phyloP scores from a whole-genome alignment of 768 basidiomycete species.

The Lactarius evosmus region DNA sequence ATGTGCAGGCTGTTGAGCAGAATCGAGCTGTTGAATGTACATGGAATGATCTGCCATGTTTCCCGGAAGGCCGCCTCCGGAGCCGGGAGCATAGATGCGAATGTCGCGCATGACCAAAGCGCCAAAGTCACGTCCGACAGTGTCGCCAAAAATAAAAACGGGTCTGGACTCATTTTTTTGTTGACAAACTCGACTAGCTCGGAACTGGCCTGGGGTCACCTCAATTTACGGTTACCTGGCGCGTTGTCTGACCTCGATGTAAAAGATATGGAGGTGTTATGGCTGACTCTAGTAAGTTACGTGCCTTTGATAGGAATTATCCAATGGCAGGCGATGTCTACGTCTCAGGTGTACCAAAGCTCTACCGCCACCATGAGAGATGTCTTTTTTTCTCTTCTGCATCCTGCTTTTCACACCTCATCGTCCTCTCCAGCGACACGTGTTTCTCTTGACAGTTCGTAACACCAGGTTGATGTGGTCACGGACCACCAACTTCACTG shows the following conservation, averaged over 20 bases:
- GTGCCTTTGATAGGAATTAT: not conserved
- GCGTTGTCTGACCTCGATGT: not conserved
- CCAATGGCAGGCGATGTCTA: conserved; percentile 6
- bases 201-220: too few relatives aligned
- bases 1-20: too few relatives aligned
- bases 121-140: too few relatives aligned
- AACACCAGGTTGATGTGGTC: not conserved
- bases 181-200: too few relatives aligned
- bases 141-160: too few relatives aligned
- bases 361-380: not conserved
- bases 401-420: not conserved
- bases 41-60: too few relatives aligned
- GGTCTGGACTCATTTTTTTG: too few relatives aligned
- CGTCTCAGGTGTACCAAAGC: conserved; percentile 1
- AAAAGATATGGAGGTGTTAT: conserved; percentile 5
- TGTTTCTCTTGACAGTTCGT: not conserved
- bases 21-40: too few relatives aligned
- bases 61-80: too few relatives aligned
- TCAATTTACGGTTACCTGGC: too few relatives aligned
- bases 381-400: not conserved
- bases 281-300: not conserved
- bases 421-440: not conserved
- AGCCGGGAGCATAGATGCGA: too few relatives aligned
- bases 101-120: too few relatives aligned
- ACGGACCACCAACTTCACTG: not conserved